Evolutionary conservation across 2,329 filamentous ascomycete species (phyloP).

Genomic region (Sordariomycetes sp.): DNA sequence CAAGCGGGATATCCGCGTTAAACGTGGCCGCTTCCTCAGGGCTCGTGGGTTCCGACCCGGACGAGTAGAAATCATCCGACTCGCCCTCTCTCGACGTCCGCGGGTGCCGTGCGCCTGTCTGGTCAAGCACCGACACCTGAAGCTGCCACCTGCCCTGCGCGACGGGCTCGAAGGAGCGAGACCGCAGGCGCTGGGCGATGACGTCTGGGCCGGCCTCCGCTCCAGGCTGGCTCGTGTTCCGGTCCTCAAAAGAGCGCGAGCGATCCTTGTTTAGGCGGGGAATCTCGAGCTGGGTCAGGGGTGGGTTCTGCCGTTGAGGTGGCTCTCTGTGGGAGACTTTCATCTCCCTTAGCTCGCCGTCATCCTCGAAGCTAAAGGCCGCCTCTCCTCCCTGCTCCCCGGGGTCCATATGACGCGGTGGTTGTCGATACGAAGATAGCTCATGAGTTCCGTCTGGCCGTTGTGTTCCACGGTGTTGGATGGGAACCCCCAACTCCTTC

Average conservation of each 20-base stretch:
- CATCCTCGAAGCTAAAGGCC: neutral
- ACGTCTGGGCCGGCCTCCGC: neutral
- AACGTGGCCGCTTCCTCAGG: neutral
- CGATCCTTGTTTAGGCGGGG: neutral
- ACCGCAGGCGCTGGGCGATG: neutral
- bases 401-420: neutral
- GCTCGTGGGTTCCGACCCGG: neutral
- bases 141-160: slow-evolving; percentile 2
- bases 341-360: neutral
- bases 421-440: neutral
- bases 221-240: neutral
- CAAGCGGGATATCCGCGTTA: neutral
- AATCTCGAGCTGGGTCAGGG: neutral
- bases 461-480: too few relatives aligned
- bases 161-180: neutral
- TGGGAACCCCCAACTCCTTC: neutral
- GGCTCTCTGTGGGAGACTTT: neutral
- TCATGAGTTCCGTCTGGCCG: neutral
- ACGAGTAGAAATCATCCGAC: neutral
- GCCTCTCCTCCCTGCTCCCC: neutral
- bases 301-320: neutral
- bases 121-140: slow-evolving; percentile 4
- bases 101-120: neutral
- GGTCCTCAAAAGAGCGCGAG: neutral
- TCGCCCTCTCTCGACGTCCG: neutral